Evolutionary conservation across 1,284 basidiomycete species (phyloP), one percentile per base, ranked within the genome.

Genomic region (Xerocomus amazonicus): DNA sequence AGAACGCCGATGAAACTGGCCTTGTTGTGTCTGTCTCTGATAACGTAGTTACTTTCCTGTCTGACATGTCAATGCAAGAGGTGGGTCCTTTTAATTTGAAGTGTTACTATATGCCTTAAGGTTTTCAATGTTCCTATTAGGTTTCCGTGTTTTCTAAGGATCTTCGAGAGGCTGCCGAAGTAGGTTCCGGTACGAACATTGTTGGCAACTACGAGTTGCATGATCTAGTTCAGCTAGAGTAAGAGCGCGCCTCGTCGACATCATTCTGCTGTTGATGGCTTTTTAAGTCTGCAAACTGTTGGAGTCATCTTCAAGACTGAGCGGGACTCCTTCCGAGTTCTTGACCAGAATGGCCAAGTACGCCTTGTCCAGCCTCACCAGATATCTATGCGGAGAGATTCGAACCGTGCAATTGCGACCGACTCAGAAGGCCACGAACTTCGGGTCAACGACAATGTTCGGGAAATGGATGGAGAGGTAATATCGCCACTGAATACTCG

Each of bases 261-360:
- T 45, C 31, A 43, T 50, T 23, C 54, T 50, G 35, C 2, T 33
- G 3, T 36, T 53, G 16, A 60, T 47, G 28, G 16, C 45, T 14
- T 50, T 47, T 35, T 16, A 56, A 94, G 92, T 69, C 79, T 86
- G 32, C 90, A 93, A 67, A 97, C 95, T 2, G 92, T 94, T 26
- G 96, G 94, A 65, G 93, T 99, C 53, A 96, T 99, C 59, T 97
- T 90, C 80, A 97, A 97, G 71, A 95, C 96, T 4, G 97, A 99
- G 68, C 85, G 92, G 16, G 92, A 93, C 63, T 86, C 90, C 8
- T 94, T 99, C 81, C 90, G 92, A 51, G 90, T 99, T 1, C 79
- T 99, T 42, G 96, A 99, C 66, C 96, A 98, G 69, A 90, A 92
- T 57, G 92, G 93, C 2, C 85, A 90, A 70, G 80, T 91, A 23